Evolutionary conservation across 768 basidiomycete genomes (phyloP).

Genomic region (Xerocomellus dryophilus): DNA sequence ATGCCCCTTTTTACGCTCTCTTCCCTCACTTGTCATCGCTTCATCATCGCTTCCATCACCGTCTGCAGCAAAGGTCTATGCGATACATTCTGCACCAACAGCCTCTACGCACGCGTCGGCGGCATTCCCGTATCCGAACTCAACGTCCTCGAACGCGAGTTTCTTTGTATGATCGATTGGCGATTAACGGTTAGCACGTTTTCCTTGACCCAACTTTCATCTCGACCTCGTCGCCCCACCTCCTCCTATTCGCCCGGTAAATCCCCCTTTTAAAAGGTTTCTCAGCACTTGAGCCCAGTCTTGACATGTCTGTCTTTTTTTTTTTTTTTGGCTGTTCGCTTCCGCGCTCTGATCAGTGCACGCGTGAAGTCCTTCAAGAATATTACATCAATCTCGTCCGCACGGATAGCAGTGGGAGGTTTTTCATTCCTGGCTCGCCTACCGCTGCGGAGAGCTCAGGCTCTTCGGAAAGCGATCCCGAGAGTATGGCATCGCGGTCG

Average conservation of each 20-base stretch:
- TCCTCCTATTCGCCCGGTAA: conserved; percentile 5
- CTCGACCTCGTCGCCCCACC: conserved; percentile 6
- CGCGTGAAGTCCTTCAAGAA: conserved; percentile 83
- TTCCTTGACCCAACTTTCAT: conserved; percentile 21
- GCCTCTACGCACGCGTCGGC: conserved; percentile 93
- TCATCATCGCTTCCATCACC: conserved; percentile 90
- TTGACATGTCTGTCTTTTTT: conserved; percentile 20
- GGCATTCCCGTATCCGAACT: conserved; percentile 90
- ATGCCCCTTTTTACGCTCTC: conserved; percentile 88
- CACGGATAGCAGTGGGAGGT: conserved; percentile 68
- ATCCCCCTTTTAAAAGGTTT: neutral
- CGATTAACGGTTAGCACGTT: conserved; percentile 75
- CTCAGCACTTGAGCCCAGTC: conserved; percentile 13
- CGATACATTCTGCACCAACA: conserved; percentile 94
- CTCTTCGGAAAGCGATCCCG: conserved; percentile 53
- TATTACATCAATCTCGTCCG: conserved; percentile 93
- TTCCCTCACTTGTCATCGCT: conserved; percentile 95
- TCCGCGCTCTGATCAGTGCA: conserved; percentile 55
- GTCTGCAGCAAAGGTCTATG: conserved; percentile 93
- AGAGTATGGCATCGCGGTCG: conserved; percentile 49
- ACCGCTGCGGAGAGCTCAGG: conserved; percentile 40
- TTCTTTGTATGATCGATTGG: conserved; percentile 91
- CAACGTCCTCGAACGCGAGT: conserved; percentile 92
- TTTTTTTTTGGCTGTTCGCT: conserved; percentile 2
- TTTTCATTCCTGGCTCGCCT: conserved; percentile 46